phyloP scores from a whole-genome alignment of 805 yeast genomes.

The Ogataea henricii region DNA sequence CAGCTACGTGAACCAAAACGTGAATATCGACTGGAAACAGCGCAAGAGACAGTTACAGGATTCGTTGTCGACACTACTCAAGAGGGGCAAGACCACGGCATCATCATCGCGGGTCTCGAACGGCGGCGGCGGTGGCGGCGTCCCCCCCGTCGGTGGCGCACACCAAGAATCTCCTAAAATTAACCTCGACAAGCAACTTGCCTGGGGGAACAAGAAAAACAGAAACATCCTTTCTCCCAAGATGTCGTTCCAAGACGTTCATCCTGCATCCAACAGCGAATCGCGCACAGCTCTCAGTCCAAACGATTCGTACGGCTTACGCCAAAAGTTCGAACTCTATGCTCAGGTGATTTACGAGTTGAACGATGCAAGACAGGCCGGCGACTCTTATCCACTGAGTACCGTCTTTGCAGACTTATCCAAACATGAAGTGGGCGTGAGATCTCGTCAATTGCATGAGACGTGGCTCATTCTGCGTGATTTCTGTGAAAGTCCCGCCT shows the following conservation, averaged over 20 bases:
- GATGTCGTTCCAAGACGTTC: slow-evolving; percentile 33
- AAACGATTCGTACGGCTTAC: slow-evolving; percentile 40
- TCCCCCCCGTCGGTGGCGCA: slow-evolving; percentile 17
- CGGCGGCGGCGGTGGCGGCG: slow-evolving; percentile 20
- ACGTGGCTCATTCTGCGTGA: slow-evolving; percentile 67
- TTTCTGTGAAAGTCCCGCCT: slow-evolving; percentile 39
- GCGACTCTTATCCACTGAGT: slow-evolving; percentile 56
- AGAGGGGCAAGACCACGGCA: slow-evolving; percentile 29
- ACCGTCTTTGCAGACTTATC: slow-evolving; percentile 62
- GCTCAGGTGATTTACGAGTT: slow-evolving; percentile 71
- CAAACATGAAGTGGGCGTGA: slow-evolving; percentile 57
- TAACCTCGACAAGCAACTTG: slow-evolving; percentile 25
- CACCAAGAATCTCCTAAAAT: slow-evolving; percentile 13
- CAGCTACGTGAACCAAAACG: slow-evolving; percentile 65
- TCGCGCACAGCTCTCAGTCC: slow-evolving; percentile 30
- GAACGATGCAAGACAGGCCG: slow-evolving; percentile 65
- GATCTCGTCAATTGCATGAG: slow-evolving; percentile 71
- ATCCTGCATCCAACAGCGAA: slow-evolving; percentile 15
- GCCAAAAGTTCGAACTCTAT: slow-evolving; percentile 67
- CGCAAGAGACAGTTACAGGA: slow-evolving; percentile 74
- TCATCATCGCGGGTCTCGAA: too few relatives aligned
- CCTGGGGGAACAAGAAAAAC: slow-evolving; percentile 32
- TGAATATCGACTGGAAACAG: slow-evolving; percentile 81
- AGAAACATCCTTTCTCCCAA: slow-evolving; percentile 33
- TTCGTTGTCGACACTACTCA: slow-evolving; percentile 60